phyloP scores from a whole-genome alignment of 2,329 filamentous ascomycete genomes.

The Arachnomyces sp. region DNA sequence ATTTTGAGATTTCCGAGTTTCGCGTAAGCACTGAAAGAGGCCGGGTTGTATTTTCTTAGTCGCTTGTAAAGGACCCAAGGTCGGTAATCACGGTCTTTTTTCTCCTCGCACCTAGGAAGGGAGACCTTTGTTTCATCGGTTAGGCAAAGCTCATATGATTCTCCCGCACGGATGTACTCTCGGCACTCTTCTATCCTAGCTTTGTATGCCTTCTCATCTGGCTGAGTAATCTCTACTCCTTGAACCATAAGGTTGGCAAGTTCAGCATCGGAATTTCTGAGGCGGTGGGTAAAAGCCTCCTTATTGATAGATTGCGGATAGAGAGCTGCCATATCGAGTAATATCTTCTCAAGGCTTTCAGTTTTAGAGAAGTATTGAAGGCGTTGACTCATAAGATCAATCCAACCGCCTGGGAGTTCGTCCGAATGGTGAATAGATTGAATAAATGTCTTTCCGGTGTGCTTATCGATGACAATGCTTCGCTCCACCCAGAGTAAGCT shows the following conservation, averaged over 20 bases:
- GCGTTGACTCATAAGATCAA: slow-evolving; percentile 21
- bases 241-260: slow-evolving; percentile 20
- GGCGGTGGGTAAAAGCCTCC: neutral
- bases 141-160: slow-evolving; percentile 80
- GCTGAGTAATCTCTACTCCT: slow-evolving; percentile 24
- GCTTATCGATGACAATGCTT: slow-evolving; percentile 71
- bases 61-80: slow-evolving; percentile 67
- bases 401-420: slow-evolving; percentile 41
- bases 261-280: slow-evolving; percentile 7
- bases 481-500: slow-evolving; percentile 69
- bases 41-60: slow-evolving; percentile 65
- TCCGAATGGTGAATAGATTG: slow-evolving; percentile 54
- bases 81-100: slow-evolving; percentile 23
- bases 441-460: slow-evolving; percentile 52
- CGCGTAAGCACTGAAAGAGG: slow-evolving; percentile 78
- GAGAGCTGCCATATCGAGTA: slow-evolving; percentile 3
- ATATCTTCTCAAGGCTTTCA: slow-evolving; percentile 1
- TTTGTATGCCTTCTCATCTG: slow-evolving; percentile 50
- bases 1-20: slow-evolving; percentile 63
- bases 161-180: slow-evolving; percentile 62
- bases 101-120: slow-evolving; percentile 21
- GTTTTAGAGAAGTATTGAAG: slow-evolving; percentile 16
- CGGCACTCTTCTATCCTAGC: slow-evolving; percentile 62
- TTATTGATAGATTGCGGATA: neutral
- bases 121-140: slow-evolving; percentile 65